phyloP scores from a whole-genome alignment of 805 yeast species.

The Zygoascus biomembranicola region DNA sequence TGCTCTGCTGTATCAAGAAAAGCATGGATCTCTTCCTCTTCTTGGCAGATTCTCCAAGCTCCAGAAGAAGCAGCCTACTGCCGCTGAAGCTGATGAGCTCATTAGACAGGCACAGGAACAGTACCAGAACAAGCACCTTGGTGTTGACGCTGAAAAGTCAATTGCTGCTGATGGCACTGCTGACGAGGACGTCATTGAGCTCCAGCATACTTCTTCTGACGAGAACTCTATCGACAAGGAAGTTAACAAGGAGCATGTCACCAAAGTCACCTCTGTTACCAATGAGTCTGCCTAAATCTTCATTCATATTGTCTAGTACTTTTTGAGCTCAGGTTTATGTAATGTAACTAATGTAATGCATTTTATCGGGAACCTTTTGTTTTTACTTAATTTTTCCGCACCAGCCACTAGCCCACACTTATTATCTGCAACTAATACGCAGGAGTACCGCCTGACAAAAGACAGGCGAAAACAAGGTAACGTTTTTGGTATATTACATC shows the following conservation, averaged over 20 bases:
- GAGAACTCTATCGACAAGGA: neutral
- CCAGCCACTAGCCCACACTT: too few species aligned
- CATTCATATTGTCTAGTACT: neutral
- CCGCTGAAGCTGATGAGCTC: slow-evolving; percentile 15
- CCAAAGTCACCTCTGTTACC: neutral
- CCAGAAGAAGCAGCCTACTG: slow-evolving; percentile 27
- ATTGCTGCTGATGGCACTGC: neutral
- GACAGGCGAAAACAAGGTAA: too few species aligned
- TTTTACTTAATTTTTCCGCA: too few species aligned
- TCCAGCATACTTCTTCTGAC: neutral
- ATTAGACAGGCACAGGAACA: slow-evolving; percentile 12
- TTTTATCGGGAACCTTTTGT: neutral
- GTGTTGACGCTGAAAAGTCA: neutral
- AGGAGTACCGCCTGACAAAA: too few species aligned
- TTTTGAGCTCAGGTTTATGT: neutral
- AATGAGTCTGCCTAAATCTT: neutral
- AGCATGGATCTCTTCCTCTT: slow-evolving; percentile 65
- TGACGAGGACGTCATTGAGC: neutral
- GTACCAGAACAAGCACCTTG: neutral
- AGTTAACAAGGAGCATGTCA: neutral
- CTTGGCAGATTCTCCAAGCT: slow-evolving; percentile 33
- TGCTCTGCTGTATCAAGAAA: slow-evolving; percentile 77
- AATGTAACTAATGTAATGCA: neutral
- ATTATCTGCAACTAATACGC: too few species aligned
- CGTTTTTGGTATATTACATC: too few species aligned